phyloP scores from a whole-genome alignment of 1,284 basidiomycete genomes.

The Rhodotorula sp. region DNA sequence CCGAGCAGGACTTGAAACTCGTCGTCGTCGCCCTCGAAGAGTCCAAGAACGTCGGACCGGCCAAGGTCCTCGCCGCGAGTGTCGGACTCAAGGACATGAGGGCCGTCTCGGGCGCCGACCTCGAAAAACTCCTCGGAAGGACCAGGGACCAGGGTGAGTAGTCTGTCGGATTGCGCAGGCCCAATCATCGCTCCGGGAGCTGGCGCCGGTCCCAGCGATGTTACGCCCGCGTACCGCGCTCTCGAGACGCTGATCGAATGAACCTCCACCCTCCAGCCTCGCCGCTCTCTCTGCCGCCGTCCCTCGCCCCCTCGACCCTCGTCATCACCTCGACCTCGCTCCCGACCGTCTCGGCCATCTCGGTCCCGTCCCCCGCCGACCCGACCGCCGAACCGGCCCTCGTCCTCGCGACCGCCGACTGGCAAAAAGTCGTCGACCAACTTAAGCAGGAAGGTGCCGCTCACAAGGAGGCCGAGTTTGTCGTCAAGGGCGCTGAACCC shows the following conservation, averaged over 20 bases:
- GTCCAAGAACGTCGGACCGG: slow-evolving; percentile 44
- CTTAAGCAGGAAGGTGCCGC: slow-evolving; percentile 66
- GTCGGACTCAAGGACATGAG: slow-evolving; percentile 47
- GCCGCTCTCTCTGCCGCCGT: slow-evolving; percentile 40
- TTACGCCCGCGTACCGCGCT: not conserved
- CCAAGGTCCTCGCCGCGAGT: slow-evolving; percentile 43
- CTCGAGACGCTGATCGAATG: not conserved
- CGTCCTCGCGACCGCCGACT: slow-evolving; percentile 73
- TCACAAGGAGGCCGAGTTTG: slow-evolving; percentile 71
- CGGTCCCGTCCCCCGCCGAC: slow-evolving; percentile 72
- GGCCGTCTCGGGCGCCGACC: slow-evolving; percentile 43
- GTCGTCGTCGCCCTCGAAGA: slow-evolving; percentile 45
- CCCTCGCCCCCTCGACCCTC: slow-evolving; percentile 48
- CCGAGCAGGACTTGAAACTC: slow-evolving; percentile 40
- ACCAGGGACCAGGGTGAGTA: slow-evolving; percentile 40
- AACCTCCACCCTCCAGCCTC: slow-evolving; percentile 35
- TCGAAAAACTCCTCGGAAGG: slow-evolving; percentile 42
- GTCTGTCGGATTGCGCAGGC: too few species aligned
- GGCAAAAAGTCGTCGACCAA: slow-evolving; percentile 68
- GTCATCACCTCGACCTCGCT: slow-evolving; percentile 77
- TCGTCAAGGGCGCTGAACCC: slow-evolving; percentile 54
- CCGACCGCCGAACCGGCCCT: slow-evolving; percentile 62
- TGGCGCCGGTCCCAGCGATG: too few species aligned
- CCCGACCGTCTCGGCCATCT: slow-evolving; percentile 58
- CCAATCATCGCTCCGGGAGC: too few species aligned